Evolutionary conservation across 2,329 filamentous ascomycete species (phyloP).

Genomic region (Xylaria sp.): DNA sequence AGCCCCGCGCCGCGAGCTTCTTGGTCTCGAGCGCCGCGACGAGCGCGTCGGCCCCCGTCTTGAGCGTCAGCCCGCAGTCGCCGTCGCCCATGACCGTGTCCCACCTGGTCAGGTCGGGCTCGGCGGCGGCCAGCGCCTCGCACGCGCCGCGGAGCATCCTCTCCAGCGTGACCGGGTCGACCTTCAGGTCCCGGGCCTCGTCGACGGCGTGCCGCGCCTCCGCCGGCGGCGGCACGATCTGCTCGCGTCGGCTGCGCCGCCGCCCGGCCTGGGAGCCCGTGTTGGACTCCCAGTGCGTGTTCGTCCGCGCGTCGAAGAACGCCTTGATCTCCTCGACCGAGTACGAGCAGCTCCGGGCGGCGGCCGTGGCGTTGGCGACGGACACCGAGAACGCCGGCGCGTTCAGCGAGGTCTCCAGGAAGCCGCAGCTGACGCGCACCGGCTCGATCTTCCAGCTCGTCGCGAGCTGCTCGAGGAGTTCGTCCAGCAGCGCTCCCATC

Average conservation of each 20-base stretch:
- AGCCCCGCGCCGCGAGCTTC: constrained; percentile 45
- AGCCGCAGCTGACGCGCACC: constrained; percentile 61
- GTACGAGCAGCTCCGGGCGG: constrained; percentile 49
- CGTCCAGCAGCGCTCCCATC: constrained; percentile 56
- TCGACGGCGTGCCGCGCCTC: constrained; percentile 43
- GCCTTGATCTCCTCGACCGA: constrained; percentile 58
- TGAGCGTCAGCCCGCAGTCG: constrained; percentile 66
- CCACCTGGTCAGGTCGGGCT: constrained; percentile 65
- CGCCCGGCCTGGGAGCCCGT: constrained; percentile 48
- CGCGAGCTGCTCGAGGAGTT: constrained; percentile 54
- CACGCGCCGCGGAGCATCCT: constrained; percentile 59
- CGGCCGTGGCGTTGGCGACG: constrained; percentile 60
- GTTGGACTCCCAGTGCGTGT: constrained; percentile 58
- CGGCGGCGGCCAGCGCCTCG: constrained; percentile 56
- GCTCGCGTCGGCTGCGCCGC: constrained; percentile 43
- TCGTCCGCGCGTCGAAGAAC: constrained; percentile 67
- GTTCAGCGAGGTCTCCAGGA: constrained; percentile 72
- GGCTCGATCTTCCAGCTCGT: constrained; percentile 52
- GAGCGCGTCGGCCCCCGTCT: constrained; percentile 53
- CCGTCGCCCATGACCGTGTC: constrained; percentile 67
- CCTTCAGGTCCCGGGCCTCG: constrained; percentile 45
- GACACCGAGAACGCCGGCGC: constrained; percentile 72
- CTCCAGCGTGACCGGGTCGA: constrained; percentile 57
- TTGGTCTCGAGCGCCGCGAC: constrained; percentile 49
- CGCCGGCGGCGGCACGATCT: constrained; percentile 45